Conservation (phyloP, 805 yeast species). For the Cyberlindnera galapagoensis region DNA sequence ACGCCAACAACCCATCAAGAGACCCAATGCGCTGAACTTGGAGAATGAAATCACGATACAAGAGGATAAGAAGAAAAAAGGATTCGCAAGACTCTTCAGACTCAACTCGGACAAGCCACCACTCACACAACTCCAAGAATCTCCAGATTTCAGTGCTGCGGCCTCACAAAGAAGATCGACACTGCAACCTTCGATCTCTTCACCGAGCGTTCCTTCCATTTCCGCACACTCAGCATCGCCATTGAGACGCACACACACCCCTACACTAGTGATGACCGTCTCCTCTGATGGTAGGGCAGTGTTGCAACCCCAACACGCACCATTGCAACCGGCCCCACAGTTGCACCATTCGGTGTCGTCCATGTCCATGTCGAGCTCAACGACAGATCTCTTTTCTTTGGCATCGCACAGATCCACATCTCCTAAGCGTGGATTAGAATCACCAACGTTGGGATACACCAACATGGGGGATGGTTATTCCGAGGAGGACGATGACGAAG, state of each 20-base stretch:
- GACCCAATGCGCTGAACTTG: slow-evolving; percentile 10
- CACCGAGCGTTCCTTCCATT: too few relatives aligned
- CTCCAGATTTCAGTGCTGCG: slow-evolving; percentile 5
- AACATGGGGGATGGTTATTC: too few relatives aligned
- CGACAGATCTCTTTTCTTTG: slow-evolving; percentile 17
- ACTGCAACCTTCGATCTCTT: too few relatives aligned
- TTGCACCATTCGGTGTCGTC: too few relatives aligned
- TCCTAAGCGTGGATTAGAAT: slow-evolving; percentile 19
- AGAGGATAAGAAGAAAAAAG: slow-evolving; percentile 3
- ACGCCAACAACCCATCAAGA: slow-evolving; percentile 5
- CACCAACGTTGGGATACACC: slow-evolving; percentile 9
- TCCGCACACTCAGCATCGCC: too few relatives aligned
- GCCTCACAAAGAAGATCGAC: too few relatives aligned
- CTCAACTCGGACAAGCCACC: slow-evolving; percentile 7
- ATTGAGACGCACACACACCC: slow-evolving; percentile 10
- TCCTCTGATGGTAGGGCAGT: slow-evolving; percentile 14
- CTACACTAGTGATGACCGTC: slow-evolving; percentile 14
- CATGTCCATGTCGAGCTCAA: slow-evolving; percentile 21
- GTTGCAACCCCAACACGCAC: slow-evolving; percentile 11
- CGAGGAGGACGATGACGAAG: slow-evolving; percentile 8
- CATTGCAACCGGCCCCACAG: too few relatives aligned
- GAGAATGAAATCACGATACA: too few relatives aligned
- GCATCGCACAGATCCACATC: slow-evolving; percentile 21
- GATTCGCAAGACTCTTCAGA: slow-evolving; percentile 11
- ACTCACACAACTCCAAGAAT: slow-evolving; percentile 8